Conservation (phyloP, 768 basidiomycete species). For the Termitomyces sp. region DNA sequence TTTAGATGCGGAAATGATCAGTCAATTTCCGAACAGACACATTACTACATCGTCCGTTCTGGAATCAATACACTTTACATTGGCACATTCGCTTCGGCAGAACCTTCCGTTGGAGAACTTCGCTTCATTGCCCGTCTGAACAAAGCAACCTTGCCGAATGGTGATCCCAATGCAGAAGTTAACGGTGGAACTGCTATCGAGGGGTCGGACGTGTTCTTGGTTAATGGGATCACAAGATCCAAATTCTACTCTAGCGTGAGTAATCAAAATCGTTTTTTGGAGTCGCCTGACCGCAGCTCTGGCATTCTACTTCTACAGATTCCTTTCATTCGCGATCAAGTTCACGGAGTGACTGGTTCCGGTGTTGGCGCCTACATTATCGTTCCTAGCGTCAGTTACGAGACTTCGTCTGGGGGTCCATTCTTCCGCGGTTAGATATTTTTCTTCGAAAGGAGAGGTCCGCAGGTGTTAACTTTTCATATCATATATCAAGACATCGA, state of each 20-base stretch:
- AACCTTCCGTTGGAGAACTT: conserved; percentile 44
- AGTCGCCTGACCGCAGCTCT: neutral
- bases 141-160: conserved; percentile 36
- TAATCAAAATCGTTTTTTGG: neutral
- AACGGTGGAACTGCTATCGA: conserved; percentile 41
- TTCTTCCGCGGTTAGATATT: conserved; percentile 38
- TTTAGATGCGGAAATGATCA: neutral
- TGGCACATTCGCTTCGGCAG: conserved; percentile 41
- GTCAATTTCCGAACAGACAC: conserved; percentile 26
- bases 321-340: conserved; percentile 47
- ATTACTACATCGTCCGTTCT: conserved; percentile 42
- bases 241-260: conserved; percentile 46
- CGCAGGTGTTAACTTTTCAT: neutral
- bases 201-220: conserved; percentile 41
- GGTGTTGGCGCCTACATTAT: conserved; percentile 44
- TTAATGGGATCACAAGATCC: conserved; percentile 43
- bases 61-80: conserved; percentile 43
- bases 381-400: conserved; percentile 41
- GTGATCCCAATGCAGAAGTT: conserved; percentile 33
- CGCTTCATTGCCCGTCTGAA: conserved; percentile 45
- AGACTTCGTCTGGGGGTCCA: conserved; percentile 44
- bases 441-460: neutral
- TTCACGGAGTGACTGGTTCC: conserved; percentile 44
- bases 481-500: conserved; percentile 32
- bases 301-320: conserved; percentile 21